Base-by-base conservation (phyloP, 2,329 filamentous ascomycete species). In the Diplocarpon rosae region DNA sequence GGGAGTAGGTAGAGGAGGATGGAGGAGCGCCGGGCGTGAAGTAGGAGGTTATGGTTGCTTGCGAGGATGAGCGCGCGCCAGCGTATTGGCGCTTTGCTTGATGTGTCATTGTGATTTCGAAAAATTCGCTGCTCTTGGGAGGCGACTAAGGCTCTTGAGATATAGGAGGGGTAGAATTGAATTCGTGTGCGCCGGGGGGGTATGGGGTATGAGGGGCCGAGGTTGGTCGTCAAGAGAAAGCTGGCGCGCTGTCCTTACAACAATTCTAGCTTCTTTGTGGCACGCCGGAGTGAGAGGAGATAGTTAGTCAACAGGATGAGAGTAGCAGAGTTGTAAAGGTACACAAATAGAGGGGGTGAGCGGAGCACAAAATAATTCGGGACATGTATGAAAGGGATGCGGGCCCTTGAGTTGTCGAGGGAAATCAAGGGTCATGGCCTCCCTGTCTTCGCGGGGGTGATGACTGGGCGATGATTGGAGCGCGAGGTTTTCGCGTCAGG, bases 11-110 rank as follows among this genome's bases (percentile, higher is more conserved):
- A 70, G 72, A 12, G n/a, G 30, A 5, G 63, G 46, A 20, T 27
- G 46, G 41, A 52, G 42, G 9, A 48, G 51, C 46, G 30, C 11
- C 57, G 58, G 30, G 29, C 50, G 53, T 28, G 52, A 53, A 37
- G 66, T 78, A 82, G 43, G 71, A 75, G 15, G 78, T 81, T 58
- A 82, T 82, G 45, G 52, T 38, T 16, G 56, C 45, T 45, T 78
- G 75, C 67, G 80, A 70, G 5, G 33, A n/a, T 9, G 41, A n/a
- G 34, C 41, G 27, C 14, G 41, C 34, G 56, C 76, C 76, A 45
- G 73, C 71, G 59, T 80, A 80, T 48, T 70, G 75, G 39, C 76
- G 75, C 66, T 82, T 82, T 42, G 69, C 20, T 50, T 56, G 56
- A 42, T 52, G 54, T 35, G 52, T 36, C 54, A 58, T 57, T 53